phyloP scores from a whole-genome alignment of 1,284 basidiomycete genomes.

The Coriolopsis trogii region DNA sequence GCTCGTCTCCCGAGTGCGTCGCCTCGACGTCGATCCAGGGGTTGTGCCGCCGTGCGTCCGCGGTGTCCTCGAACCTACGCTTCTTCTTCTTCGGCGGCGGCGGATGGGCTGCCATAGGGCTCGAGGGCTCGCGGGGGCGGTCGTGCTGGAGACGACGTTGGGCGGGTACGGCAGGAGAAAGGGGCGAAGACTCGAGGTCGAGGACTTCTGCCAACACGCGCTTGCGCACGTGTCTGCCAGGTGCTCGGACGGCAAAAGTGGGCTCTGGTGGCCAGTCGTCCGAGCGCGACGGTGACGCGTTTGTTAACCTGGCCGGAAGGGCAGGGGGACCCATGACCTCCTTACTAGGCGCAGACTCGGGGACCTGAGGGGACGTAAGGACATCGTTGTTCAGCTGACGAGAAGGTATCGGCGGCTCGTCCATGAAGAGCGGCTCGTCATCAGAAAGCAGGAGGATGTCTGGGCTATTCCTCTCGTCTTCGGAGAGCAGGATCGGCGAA shows the following conservation, averaged over 20 bases:
- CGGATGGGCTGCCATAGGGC: conserved; percentile 19
- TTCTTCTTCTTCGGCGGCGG: conserved; percentile 38
- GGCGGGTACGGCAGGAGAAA: conserved; percentile 41
- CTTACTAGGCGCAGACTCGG: conserved; percentile 7
- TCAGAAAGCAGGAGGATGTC: no score
- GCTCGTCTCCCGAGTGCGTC: conserved; percentile 79
- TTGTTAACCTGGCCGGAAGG: conserved; percentile 34
- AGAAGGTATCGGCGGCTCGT: conserved; percentile 1
- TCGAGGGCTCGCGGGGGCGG: conserved; percentile 32
- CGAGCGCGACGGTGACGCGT: conserved; percentile 19
- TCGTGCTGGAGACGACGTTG: conserved; percentile 48
- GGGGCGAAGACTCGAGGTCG: conserved; percentile 44
- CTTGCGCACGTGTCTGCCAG: conserved; percentile 40
- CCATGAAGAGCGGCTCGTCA: conserved; percentile 19
- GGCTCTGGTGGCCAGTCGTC: conserved; percentile 40
- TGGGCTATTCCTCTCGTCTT: conserved; percentile 21
- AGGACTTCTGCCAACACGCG: conserved; percentile 34
- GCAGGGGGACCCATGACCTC: conserved; percentile 49
- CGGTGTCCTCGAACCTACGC: conserved; percentile 36
- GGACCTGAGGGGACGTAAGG: no score
- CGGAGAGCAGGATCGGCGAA: conserved; percentile 1
- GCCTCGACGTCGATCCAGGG: conserved; percentile 69
- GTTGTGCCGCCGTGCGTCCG: conserved; percentile 44
- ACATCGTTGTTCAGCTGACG: no score
- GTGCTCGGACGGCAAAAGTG: conserved; percentile 58